These are phyloP conservation scores for Piper betle DNA, from an alignment of 164 flowering plant species.

Conservation along the genomic window DNA sequence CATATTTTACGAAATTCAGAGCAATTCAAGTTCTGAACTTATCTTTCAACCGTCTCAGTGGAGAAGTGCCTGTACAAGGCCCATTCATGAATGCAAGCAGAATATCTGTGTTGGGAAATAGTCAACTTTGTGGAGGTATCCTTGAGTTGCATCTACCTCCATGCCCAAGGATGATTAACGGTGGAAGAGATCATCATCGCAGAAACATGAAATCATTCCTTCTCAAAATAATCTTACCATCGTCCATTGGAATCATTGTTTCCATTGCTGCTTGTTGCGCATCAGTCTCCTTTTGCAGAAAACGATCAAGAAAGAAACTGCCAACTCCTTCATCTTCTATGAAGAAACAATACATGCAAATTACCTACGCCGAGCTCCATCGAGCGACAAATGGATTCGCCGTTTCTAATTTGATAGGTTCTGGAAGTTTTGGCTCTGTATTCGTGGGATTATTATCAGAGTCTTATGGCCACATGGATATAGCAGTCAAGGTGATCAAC, in stretches of 20 bases:
- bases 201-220: neutral
- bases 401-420: slow-evolving; percentile 2
- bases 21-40: neutral
- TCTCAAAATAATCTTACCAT: neutral
- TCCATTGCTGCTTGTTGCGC: neutral
- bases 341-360: neutral
- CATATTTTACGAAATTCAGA: neutral
- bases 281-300: neutral
- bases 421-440: neutral
- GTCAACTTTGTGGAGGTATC: slow-evolving; percentile 11
- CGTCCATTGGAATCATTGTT: neutral
- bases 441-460: slow-evolving; percentile 1
- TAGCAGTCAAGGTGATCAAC: slow-evolving; percentile 11
- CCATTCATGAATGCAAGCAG: neutral
- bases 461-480: neutral
- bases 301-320: neutral
- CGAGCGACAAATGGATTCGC: neutral
- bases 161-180: slow-evolving; percentile 5
- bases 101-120: slow-evolving; percentile 2
- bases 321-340: neutral
- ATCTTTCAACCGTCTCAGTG: slow-evolving; percentile 3
- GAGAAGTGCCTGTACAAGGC: slow-evolving; percentile 3
- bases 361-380: neutral
- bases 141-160: slow-evolving; percentile 12
- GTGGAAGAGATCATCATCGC: neutral